Conservation (phyloP, 108 stramenopile species). For the Chaetoceros tenuissimus region DNA sequence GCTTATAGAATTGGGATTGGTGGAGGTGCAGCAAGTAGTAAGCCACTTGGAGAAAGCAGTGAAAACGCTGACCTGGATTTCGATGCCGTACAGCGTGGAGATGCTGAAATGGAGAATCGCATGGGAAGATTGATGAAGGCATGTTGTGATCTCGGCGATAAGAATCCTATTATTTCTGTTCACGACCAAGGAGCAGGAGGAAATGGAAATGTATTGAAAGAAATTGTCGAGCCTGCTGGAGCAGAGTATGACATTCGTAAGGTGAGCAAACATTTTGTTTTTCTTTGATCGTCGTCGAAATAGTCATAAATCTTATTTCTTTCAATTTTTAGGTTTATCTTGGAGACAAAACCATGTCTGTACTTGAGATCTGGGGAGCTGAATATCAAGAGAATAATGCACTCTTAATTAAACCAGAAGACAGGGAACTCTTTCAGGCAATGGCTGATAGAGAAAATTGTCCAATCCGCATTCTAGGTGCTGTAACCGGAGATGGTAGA, state of each 20-base stretch:
- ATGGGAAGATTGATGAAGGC: slow-evolving; percentile 97
- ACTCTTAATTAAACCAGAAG: slow-evolving; percentile 75
- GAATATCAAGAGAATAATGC: slow-evolving; percentile 99
- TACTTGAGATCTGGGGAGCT: slow-evolving; percentile 97
- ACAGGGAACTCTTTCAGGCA: slow-evolving; percentile 64
- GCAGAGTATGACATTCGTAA: slow-evolving; percentile 93
- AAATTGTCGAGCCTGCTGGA: slow-evolving; percentile 98
- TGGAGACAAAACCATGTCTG: slow-evolving; percentile 93
- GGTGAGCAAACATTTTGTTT: slow-evolving; percentile 24
- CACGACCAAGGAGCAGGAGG: slow-evolving; percentile 99
- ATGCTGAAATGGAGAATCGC: slow-evolving; percentile 99
- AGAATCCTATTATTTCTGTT: slow-evolving; percentile 95
- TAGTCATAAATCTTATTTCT: background rate
- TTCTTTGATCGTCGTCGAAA: background rate
- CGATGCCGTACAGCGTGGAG: slow-evolving; percentile 98
- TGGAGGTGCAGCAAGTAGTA: slow-evolving; percentile 92
- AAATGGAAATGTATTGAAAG: slow-evolving; percentile 99
- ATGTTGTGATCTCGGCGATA: slow-evolving; percentile 92
- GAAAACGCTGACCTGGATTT: slow-evolving; percentile 93
- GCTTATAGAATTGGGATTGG: slow-evolving; percentile 98
- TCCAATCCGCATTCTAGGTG: slow-evolving; percentile 81
- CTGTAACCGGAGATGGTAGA: slow-evolving; percentile 86
- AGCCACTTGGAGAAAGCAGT: slow-evolving; percentile 78
- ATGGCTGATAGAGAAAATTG: slow-evolving; percentile 94
- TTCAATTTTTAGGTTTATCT: slow-evolving; percentile 40